phyloP scores from a whole-genome alignment of 139 green algal genomes.

The Haematococcus sp. region DNA sequence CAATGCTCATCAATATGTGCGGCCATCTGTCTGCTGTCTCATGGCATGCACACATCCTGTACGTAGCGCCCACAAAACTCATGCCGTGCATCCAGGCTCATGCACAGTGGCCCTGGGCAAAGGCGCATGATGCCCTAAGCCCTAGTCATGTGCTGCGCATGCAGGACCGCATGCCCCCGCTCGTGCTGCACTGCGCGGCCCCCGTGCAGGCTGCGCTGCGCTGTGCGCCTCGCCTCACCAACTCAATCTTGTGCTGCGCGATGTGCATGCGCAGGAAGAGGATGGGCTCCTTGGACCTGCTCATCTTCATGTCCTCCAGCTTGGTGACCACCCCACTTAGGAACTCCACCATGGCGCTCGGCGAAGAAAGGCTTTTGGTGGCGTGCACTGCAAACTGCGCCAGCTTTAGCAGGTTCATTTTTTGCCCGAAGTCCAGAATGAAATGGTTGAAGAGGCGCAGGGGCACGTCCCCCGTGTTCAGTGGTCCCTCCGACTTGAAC shows the following conservation, averaged over 20 bases:
- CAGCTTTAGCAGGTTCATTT: conserved; percentile 92
- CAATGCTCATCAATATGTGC: too few species aligned
- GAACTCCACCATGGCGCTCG: conserved; percentile 48
- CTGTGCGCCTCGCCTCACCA: conserved; percentile 20
- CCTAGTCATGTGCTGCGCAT: too few species aligned
- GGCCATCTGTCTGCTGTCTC: too few species aligned
- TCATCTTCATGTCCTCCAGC: conserved; percentile 72
- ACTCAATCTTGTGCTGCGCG: conserved; percentile 77
- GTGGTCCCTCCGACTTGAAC: conserved; percentile 38
- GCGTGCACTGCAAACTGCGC: conserved; percentile 79
- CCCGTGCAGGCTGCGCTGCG: too few species aligned
- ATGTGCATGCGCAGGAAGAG: conserved; percentile 92
- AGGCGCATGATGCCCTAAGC: too few species aligned
- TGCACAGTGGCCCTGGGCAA: too few species aligned
- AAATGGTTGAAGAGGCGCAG: conserved; percentile 88
- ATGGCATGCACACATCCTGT: too few species aligned
- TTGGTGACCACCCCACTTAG: conserved; percentile 60
- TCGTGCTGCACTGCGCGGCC: too few species aligned
- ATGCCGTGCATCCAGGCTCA: too few species aligned
- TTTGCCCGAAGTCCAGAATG: conserved; percentile 86
- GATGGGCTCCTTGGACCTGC: conserved; percentile 70
- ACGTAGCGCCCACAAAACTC: too few species aligned
- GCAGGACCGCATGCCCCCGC: too few species aligned
- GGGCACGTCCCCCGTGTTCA: conserved; percentile 55
- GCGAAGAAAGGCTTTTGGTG: conserved; percentile 50